Evolutionary conservation across 805 yeast species (phyloP), one percentile per base, ranked within the genome.

Genomic region (Wickerhamiella alocasiicola): DNA sequence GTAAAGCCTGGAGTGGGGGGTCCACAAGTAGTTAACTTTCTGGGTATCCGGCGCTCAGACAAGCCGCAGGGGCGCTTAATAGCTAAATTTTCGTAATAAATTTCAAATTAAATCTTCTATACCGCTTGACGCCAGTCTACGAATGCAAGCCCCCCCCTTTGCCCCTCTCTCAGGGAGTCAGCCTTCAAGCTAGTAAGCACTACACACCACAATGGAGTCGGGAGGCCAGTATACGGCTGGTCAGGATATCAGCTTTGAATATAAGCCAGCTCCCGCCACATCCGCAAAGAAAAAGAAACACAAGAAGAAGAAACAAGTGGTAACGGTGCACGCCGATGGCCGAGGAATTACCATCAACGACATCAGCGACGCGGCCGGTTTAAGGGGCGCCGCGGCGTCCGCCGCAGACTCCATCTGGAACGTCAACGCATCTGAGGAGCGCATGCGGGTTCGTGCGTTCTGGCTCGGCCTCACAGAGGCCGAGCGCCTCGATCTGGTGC

Each of bases 401-500:
- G 40, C 36, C 3, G 40, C 40, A 11, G 28, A 24, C 30, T 31
- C 28, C 20, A 44, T 44, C 38, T 68, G 74, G 74, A 68, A 68
- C 44, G 63, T 64, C 47, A 60, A 64, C 28, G 55, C 70, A 19
- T 54, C 63, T 4, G 75, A 72, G 46, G 80, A 76, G 48, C 65
- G 68, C 39, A 65, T 66, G 43, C 62, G 69, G 31, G 61, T 76
- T 41, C 66, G 67, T 48, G 56, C 64, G 44, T 76, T 71, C 55
- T 84, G 95, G 95, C 67, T 71, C 36, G 64, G 73, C 5, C 63
- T 84, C 27, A 65, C 68, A 16, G 67, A 72, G n/a, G 70, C 68
- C 3, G 76, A 73, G 49, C 78, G 81, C 50, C 66, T 70, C 49
- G 63, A 70, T 23, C 67, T 84, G 18, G 69, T 81, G 23, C 67